Evolutionary conservation across 257 asterid genomes (phyloP), one percentile per base, ranked within the genome.

Genomic region (Nemophila menziesii): DNA sequence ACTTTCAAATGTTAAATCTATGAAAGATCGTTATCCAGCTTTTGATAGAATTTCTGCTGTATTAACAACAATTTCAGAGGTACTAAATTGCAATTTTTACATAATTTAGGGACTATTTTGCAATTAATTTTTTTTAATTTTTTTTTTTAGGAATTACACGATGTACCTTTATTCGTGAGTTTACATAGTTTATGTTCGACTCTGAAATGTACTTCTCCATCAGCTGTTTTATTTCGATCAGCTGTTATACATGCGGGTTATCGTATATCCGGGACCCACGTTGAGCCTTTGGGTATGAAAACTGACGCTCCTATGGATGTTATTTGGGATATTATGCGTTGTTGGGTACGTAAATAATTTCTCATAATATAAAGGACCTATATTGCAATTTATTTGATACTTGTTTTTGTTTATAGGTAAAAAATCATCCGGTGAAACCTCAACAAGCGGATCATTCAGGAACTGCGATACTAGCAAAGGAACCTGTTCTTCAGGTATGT

Each of bases 261-360:
- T 64, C 90, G 76, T 54, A 85, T 90, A 60, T 90, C 98, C 20
- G 96, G 98, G 43, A 85, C 78, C 54, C 98, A 90, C 56, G 96
- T 77, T 33, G 69, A 77, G 57, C 93, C 96, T 13, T 62, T 90
- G 45, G 94, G 94, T 60, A 56, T 90, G 68, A 90, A 90, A 57
- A 80, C 96, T 2, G 92, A 90, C 62, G 98, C 98, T 57, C 98
- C 98, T 16, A 90, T 90, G 98, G 71, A 90, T 33, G 92, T 85
- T 39, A 69, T 90, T 43, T 90, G 96, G 98, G 98, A 90, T 65
- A 81, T 90, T 11, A 90, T 90, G 98, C 96, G 98, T 22, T 90
- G 96, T 63, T 90, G 98, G 98, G 98, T 90, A 70, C 63, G 36
- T 29, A 29, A 2, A 24, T 24, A 24, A 4, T 24, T 29, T 7